Evolutionary conservation across 2,329 filamentous ascomycete genomes (phyloP), one percentile per base, ranked within the genome.

Genomic region (Pyrenophora seminiperda): DNA sequence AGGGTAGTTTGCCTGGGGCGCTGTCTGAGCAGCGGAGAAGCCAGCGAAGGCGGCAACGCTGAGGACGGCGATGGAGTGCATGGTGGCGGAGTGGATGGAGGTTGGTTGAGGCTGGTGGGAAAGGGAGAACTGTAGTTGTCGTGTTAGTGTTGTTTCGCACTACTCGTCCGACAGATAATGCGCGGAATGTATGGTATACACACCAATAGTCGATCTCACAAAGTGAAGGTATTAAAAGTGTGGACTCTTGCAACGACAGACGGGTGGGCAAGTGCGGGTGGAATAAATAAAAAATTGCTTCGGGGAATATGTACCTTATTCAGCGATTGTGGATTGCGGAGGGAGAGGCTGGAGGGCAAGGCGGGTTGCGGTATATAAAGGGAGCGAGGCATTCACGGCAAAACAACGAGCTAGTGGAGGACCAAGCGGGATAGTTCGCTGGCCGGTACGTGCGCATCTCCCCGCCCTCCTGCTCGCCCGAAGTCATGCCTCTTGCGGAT

Each of bases 51-150:
- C 83, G 44, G 74, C 61, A 33, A 74, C 40, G 61, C 81, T 70
- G 57, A 84, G 80, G 73, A 86, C 63, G 58, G 83, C 59, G 53
- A 79, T 73, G 63, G 71, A 70, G 68, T 70, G 77, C 77, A 79
- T 80, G 44, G 30, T 74, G 69, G 44, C 43, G 49, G n/a, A n/a
- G 47, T 58, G 4, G 18, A 50, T 53, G 43, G 40, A 11, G 20
- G 34, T 34, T 19, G 19, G n/a, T 27, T 46, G 53, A 31, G 41
- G 38, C 37, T 41, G 38, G 41, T 37, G 15, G 31, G 34, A 32
- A 14, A 44, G 32, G 41, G 47, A 52, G 33, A 40, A 52, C 42
- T 47, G 34, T 30, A 32, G 33, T 39, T 27, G 45, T 29, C 6
- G 11, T 11, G 24, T 27, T 11, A 27, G 24, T 10, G 4, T 22